These are phyloP conservation scores for Neocatenulostroma microsporum DNA, from an alignment of 2,329 filamentous ascomycete species.

Conservation along the genomic window DNA sequence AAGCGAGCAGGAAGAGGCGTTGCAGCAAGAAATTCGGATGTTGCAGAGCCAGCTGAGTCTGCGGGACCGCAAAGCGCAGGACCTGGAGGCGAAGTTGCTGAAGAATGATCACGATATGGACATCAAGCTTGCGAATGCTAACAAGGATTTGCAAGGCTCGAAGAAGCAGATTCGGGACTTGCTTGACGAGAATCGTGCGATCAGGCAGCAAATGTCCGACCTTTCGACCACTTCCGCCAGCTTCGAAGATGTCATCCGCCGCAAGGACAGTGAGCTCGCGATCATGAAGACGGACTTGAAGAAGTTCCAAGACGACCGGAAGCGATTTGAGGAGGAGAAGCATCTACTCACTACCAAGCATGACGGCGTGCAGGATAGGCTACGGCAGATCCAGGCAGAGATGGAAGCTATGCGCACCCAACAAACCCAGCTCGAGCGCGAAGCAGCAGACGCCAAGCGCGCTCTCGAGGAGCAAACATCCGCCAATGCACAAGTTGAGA, in stretches of 20 bases:
- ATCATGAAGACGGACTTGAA: constrained; percentile 78
- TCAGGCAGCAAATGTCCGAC: constrained; percentile 77
- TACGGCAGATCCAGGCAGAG: constrained; percentile 81
- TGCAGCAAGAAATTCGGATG: constrained; percentile 82
- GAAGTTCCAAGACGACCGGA: constrained; percentile 72
- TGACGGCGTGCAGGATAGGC: constrained; percentile 64
- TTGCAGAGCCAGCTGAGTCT: constrained; percentile 80
- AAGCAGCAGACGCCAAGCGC: constrained; percentile 79
- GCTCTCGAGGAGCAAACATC: constrained; percentile 82
- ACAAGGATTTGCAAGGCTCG: constrained; percentile 69
- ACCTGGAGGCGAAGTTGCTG: constrained; percentile 75
- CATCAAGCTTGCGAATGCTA: constrained; percentile 67
- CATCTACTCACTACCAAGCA: constrained; percentile 64
- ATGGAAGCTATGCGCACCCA: constrained; percentile 79
- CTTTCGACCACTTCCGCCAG: constrained; percentile 86
- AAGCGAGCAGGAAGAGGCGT: constrained; percentile 64
- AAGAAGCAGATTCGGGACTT: constrained; percentile 70
- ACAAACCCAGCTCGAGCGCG: constrained; percentile 74
- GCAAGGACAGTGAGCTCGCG: constrained; percentile 87
- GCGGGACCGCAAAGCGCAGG: constrained; percentile 82
- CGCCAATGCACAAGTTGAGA: constrained; percentile 79
- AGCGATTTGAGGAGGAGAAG: constrained; percentile 70
- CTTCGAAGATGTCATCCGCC: constrained; percentile 86
- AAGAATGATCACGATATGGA: constrained; percentile 84
- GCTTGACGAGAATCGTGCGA: constrained; percentile 67